A percentile compares a stretch with the other conserved stretches of the same genome.
phyloP scores from a whole-genome alignment of 1,139 yeast genomes.

The Candida pseudocylindracea region DNA sequence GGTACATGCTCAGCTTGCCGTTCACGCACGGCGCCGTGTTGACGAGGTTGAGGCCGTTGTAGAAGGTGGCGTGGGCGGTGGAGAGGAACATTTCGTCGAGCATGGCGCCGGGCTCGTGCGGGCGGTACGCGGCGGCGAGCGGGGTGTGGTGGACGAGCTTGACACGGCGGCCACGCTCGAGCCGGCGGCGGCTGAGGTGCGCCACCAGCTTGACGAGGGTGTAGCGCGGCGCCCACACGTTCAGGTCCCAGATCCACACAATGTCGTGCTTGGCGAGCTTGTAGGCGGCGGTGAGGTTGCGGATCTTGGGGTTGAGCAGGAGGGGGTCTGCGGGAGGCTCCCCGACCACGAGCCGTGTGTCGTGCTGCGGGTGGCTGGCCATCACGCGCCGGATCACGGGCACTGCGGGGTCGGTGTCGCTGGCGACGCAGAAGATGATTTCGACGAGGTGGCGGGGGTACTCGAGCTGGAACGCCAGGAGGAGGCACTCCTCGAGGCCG shows the following conservation, averaged over 20 bases:
- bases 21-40: conserved; percentile 82
- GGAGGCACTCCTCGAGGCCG: conserved; percentile 45
- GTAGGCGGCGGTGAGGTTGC: conserved; percentile 67
- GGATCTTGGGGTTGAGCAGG: conserved; percentile 84
- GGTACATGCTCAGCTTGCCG: conserved; percentile 73
- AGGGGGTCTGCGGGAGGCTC: conserved; percentile 21
- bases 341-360: conserved; percentile 34
- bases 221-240: conserved; percentile 57
- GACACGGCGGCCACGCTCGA: conserved; percentile 15
- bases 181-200: conserved; percentile 15
- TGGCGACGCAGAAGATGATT: conserved; percentile 56
- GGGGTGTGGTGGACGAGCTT: conserved; percentile 70
- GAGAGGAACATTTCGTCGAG: conserved; percentile 73
- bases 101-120: conserved; percentile 2
- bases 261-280: conserved; percentile 44
- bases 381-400: conserved; percentile 30
- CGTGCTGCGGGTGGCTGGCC: conserved; percentile 28
- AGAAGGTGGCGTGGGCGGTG: conserved; percentile 72
- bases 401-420: conserved; percentile 38
- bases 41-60: conserved; percentile 51
- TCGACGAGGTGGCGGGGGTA: conserved; percentile 41
- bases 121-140: conserved; percentile 17
- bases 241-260: conserved; percentile 77
- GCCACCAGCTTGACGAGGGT: conserved; percentile 45
- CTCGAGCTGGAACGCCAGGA: conserved; percentile 43